Evolutionary conservation across 2,329 filamentous ascomycete species (phyloP), one percentile per base, ranked within the genome.

Genomic region (Verticillium dahliae): DNA sequence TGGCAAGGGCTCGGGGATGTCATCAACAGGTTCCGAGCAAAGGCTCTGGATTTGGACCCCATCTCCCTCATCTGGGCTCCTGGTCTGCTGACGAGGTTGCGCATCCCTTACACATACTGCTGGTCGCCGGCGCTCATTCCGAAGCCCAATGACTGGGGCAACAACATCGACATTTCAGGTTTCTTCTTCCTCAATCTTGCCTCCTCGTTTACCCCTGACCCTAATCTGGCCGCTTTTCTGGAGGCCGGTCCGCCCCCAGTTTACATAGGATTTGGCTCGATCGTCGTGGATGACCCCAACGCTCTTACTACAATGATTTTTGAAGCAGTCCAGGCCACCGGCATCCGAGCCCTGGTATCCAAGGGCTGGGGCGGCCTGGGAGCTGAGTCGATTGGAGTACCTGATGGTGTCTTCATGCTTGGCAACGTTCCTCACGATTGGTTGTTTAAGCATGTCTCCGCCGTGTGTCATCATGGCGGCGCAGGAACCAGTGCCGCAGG

Each of bases 1-100:
- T 96, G 92, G 92, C 92, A 97, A 74, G 92, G 92, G 0, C 77
- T 97, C 4, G 93, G 93, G 41, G 93, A 97, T 73, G 80, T 97
- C 6, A 94, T 97, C 71, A 97, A 98, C 70, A 84, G 87, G 11
- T 97, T 97, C 69, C 83, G 93, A 59, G 87, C 89, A 66, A 87
- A 87, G 62, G 85, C 84, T 14, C 80, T 96, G 1, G 89, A 90
- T 33, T 78, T 97, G 1, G 90, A 95, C 55, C 84, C 89, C 0
- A 81, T 97, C 52, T 92, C 90, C 63, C 78, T 91, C 7, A 87
- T 96, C 57, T 94, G 90, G 84, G 93, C 90, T 2, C 92, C 93
- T 9, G 90, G 90, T 3, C 84, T 96, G 71, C 78, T 96, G 14
- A 87, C 85, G 55, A 86, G 91, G 37, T 78, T 97, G 37, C 85